Percentiles rank a stretch among this genome's conserved stretches.
Conservation (phyloP, 2,329 filamentous ascomycete genomes). For the Emergomyces orientalis region DNA sequence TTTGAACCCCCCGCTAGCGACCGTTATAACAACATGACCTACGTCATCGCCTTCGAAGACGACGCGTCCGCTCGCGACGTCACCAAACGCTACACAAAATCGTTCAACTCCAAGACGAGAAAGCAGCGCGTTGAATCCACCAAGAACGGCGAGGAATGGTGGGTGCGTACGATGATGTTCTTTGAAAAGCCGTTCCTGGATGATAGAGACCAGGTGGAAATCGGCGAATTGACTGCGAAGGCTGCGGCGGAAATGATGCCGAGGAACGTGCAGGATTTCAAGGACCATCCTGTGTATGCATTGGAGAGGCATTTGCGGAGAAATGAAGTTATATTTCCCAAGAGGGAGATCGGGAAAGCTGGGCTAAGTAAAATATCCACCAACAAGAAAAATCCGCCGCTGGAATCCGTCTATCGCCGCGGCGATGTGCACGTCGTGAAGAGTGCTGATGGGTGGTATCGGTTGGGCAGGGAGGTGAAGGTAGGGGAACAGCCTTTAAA, state of each 20-base stretch:
- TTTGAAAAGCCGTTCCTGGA: slow-evolving; percentile 37
- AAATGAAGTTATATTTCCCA: slow-evolving; percentile 72
- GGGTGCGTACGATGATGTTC: slow-evolving; percentile 36
- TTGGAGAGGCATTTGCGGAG: slow-evolving; percentile 74
- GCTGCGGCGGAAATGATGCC: slow-evolving; percentile 76
- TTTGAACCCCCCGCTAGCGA: slow-evolving; percentile 79
- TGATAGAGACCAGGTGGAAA: slow-evolving; percentile 76
- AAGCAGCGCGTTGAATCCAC: slow-evolving; percentile 67
- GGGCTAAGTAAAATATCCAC: slow-evolving; percentile 40
- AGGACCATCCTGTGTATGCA: slow-evolving; percentile 73
- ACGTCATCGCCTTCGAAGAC: slow-evolving; percentile 76
- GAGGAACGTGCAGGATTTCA: slow-evolving; percentile 76
- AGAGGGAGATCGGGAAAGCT: slow-evolving; percentile 66
- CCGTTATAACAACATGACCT: slow-evolving; percentile 64
- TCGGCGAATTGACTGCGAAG: slow-evolving; percentile 61
- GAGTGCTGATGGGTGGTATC: slow-evolving; percentile 84
- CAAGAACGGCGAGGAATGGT: slow-evolving; percentile 49
- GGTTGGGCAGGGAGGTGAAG: slow-evolving; percentile 70
- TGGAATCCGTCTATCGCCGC: slow-evolving; percentile 76
- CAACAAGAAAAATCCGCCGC: slow-evolving; percentile 43
- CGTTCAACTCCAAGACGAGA: slow-evolving; percentile 82
- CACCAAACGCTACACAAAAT: slow-evolving; percentile 76
- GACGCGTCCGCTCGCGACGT: slow-evolving; percentile 74
- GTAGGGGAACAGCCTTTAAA: slow-evolving; percentile 74
- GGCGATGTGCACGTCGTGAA: slow-evolving; percentile 68